Percentiles rank a stretch among this genome's conserved stretches.
Evolutionary conservation across 768 basidiomycete species (phyloP).

Genomic region (Tubosaeta sp.): DNA sequence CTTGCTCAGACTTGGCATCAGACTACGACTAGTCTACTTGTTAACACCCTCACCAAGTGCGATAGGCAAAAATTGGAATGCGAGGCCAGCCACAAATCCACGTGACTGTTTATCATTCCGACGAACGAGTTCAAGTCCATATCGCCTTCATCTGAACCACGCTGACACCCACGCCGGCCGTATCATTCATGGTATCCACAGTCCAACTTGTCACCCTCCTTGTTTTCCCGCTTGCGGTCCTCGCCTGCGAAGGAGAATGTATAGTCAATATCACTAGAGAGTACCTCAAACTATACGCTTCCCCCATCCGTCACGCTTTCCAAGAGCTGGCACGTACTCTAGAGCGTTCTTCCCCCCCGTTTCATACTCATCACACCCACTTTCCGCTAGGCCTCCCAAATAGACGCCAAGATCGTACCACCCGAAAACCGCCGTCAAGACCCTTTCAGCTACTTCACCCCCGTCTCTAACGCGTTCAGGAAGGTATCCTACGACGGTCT

Average conservation of each 20-base stretch:
- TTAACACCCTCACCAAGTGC: not conserved
- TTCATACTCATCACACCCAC: not conserved
- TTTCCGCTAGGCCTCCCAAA: slow-evolving; percentile 31
- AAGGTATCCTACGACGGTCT: slow-evolving; percentile 41
- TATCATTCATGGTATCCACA: slow-evolving; percentile 17
- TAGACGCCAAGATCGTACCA: slow-evolving; percentile 33
- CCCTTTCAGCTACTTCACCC: slow-evolving; percentile 38
- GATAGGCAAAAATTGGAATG: not conserved
- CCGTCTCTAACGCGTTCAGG: slow-evolving; percentile 46
- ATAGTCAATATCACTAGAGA: slow-evolving; percentile 56
- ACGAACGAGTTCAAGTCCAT: not conserved
- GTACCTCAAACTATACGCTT: slow-evolving; percentile 47
- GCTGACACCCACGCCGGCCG: slow-evolving; percentile 8
- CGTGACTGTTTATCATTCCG: slow-evolving; percentile 14
- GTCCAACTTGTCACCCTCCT: slow-evolving; percentile 23
- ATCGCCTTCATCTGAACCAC: not conserved
- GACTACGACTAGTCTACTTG: slow-evolving; percentile 26
- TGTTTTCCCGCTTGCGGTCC: slow-evolving; percentile 35
- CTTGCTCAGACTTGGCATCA: not conserved
- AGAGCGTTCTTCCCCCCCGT: not conserved
- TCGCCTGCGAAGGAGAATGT: slow-evolving; percentile 70
- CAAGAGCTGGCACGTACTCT: slow-evolving; percentile 39
- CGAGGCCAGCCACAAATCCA: slow-evolving; percentile 9
- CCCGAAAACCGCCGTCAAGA: slow-evolving; percentile 17
- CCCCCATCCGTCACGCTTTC: slow-evolving; percentile 37